Evolutionary conservation across 176 grass and related monocot species (phyloP), one percentile per base, ranked within the genome.

Genomic region (Pontederia crassipes): DNA sequence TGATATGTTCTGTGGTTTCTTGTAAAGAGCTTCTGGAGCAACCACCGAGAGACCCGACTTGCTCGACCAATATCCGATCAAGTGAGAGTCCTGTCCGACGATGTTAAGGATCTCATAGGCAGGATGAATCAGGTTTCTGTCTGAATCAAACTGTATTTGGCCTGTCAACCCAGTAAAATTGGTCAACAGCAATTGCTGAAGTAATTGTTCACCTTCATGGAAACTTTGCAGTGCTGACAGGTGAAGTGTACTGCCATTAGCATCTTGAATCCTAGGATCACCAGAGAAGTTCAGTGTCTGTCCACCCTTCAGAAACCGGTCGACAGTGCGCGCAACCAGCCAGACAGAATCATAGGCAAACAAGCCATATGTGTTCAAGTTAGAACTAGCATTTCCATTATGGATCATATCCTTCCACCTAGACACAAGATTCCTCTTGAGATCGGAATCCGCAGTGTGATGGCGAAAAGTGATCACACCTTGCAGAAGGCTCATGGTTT

Each of bases 141-240:
- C 80, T 17, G 47, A 56, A 15, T 40, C 32, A 68, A 82, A 78
- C 17, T 49, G 79, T 35, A 95, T 72, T 3, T 60, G 49, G 20
- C 89, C 89, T 49, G 89, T 95, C 52, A 89, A 69, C 40, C 89
- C 79, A 47, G 73, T 81, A 73, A 95, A 95, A 72, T 95, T 86
- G 45, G 76, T 52, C 17, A 68, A 59, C 62, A 75, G 57, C 28
- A 83, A 49, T 66, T 86, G 76, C 10, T 72, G 57, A 59, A 83
- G 69, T 52, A 95, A 61, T 57, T 64, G 69, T 13, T 82, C 73
- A 10, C 89, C 89, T 61, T 80, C 68, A 61, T 95, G 79, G 65
- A 95, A 80, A 45, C 67, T 27, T 50, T 29, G 74, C 18, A 95
- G 82, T 55, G 85, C 18, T 65, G 58, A 49, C 11, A 95, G 75